These are phyloP conservation scores for Monilinia laxa DNA, from an alignment of 2,329 filamentous ascomycete genomes.

Conservation along the genomic window DNA sequence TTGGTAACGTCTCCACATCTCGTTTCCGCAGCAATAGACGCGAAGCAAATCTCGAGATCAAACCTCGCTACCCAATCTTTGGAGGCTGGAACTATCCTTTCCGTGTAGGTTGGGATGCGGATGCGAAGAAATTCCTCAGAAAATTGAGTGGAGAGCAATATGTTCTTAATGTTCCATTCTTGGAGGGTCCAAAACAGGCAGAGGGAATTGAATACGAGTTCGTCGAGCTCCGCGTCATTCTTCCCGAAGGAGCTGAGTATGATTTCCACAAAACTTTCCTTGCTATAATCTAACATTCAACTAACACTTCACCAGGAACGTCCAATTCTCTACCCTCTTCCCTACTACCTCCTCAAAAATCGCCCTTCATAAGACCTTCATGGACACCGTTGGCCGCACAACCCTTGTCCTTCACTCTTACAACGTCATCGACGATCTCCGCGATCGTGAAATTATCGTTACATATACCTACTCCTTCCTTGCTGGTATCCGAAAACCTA, in stretches of 20 bases:
- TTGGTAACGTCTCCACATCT: constrained; percentile 95
- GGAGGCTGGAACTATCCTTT: constrained; percentile 99
- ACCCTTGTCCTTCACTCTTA: constrained; percentile 74
- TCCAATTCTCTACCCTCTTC: constrained; percentile 73
- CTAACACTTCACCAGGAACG: constrained; percentile 57
- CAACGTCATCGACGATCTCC: constrained; percentile 88
- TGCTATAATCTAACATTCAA: constrained; percentile 45
- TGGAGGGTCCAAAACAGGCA: constrained; percentile 83
- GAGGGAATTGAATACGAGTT: constrained; percentile 87
- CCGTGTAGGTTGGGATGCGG: constrained; percentile 91
- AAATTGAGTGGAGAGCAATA: constrained; percentile 65
- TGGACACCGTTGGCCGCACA: constrained; percentile 90
- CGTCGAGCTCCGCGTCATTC: constrained; percentile 75
- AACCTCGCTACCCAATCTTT: constrained; percentile 93
- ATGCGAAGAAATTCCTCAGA: constrained; percentile 74
- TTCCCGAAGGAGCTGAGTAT: constrained; percentile 88
- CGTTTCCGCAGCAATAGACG: constrained; percentile 75
- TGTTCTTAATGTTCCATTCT: constrained; percentile 84
- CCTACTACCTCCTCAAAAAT: constrained; percentile 62
- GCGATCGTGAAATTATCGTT: constrained; percentile 79
- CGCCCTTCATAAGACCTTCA: constrained; percentile 78
- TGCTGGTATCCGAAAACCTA: constrained; percentile 79
- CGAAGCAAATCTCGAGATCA: constrained; percentile 82
- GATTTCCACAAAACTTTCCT: constrained; percentile 47
- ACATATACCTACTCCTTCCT: constrained; percentile 80